Evolutionary conservation across 139 green algal genomes (phyloP), one percentile per base, ranked within the genome.

Genomic region (Zygnema cylindricum): DNA sequence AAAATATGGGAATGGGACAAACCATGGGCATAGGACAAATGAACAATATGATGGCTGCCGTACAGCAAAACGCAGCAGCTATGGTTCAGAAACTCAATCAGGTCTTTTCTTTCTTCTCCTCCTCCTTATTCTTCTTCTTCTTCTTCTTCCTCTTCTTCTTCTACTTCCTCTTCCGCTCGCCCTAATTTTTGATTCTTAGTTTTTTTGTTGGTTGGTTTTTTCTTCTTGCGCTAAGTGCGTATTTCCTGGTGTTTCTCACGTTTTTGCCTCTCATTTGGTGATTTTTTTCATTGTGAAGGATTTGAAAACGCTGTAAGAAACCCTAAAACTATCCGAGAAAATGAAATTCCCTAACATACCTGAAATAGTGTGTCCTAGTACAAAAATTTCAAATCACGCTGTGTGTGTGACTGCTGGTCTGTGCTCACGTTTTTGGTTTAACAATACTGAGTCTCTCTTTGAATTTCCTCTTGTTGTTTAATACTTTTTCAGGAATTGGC

Each of bases 41-140:
- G 49, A 79, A 79, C 71, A 41, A 7, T 79, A 79, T 54, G 36
- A 43, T 79, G 38, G 71, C 71, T 16, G 36, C 36, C 36, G 71
- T 43, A 40, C 38, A 41, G 36, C 77, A 85, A 77, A 40, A 77
- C 35, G 77, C 77, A 11, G 77, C 49, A 41, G 77, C 77, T 11
- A 40, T 85, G 43, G 77, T 85, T 76, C 33, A 85, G 33, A 85
- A 85, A 54, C 42, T 85, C 36, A 85, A 85, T 85, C 77, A 85
- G 71, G 71, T 79, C 3, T 54, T 41, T n/a, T n/a, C n/a, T n/a
- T n/a, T n/a, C n/a, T n/a, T n/a, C n/a, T n/a, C n/a, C n/a, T n/a
- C n/a, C n/a, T n/a, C n/a, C n/a, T n/a, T n/a, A n/a, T n/a, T n/a
- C n/a, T n/a, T n/a, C n/a, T n/a, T n/a, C n/a, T n/a, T n/a, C n/a